A percentile compares a stretch with the other conserved stretches of the same genome.
phyloP scores from a whole-genome alignment of 2,329 filamentous ascomycete species.

The Periconia macrospinosa region DNA sequence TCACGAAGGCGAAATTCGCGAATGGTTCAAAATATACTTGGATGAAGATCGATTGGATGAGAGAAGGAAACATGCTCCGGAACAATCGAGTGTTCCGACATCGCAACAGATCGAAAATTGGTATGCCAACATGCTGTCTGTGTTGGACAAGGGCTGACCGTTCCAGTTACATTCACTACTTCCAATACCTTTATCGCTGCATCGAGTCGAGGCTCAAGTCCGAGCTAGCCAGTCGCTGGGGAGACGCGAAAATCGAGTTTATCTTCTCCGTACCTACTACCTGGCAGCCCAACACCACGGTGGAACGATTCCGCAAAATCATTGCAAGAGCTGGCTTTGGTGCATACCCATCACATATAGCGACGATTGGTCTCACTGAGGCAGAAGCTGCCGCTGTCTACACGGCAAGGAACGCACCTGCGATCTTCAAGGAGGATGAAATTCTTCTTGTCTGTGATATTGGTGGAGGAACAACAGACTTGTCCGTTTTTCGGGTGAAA shows the following conservation, averaged over 20 bases:
- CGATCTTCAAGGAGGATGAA: conserved; percentile 36
- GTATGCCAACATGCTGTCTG: conserved; percentile 44
- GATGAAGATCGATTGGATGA: conserved; percentile 46
- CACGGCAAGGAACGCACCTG: conserved; percentile 34
- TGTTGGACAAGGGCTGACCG: conserved; percentile 10
- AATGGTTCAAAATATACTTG: conserved; percentile 59
- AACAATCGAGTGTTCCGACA: conserved; percentile 14
- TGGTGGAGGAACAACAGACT: conserved; percentile 48
- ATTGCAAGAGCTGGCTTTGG: conserved; percentile 53
- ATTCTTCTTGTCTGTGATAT: conserved; percentile 50
- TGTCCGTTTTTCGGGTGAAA: conserved; percentile 29
- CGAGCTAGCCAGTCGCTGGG: conserved; percentile 47
- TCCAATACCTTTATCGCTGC: conserved; percentile 51
- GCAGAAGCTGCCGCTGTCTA: conserved; percentile 54
- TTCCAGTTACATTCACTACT: conserved; percentile 50
- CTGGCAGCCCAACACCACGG: conserved; percentile 49
- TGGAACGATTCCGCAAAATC: conserved; percentile 52
- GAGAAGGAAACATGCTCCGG: conserved; percentile 7
- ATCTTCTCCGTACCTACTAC: conserved; percentile 59
- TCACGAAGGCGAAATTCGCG: conserved; percentile 43
- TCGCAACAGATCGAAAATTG: conserved; percentile 45
- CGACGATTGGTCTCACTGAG: conserved; percentile 49
- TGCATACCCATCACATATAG: conserved; percentile 31
- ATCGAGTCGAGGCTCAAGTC: conserved; percentile 37
- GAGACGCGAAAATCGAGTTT: conserved; percentile 49